Base-by-base conservation (phyloP, 108 stramenopile species). In the Bacterosira constricta region DNA sequence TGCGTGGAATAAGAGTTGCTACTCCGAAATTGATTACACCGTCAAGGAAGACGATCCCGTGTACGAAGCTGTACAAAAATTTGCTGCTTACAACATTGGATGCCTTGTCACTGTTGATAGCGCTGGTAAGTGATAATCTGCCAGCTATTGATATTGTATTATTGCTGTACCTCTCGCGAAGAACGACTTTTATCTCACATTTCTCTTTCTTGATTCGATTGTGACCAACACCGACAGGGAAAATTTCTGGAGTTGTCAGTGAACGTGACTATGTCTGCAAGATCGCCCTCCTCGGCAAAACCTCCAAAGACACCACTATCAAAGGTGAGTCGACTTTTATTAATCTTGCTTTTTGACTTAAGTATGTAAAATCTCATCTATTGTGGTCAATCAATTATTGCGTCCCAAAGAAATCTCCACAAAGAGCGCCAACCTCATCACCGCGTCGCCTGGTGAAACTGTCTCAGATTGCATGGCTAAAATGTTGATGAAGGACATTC, bases 61-160 rank as follows among this genome's bases (percentile, higher is more conserved):
- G n/a, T 92, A 89, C 70, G 95, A 96, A 39, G 95, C 92, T 25
- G 91, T 96, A 15, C 96, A 96, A 70, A 86, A 90, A 63, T 94
- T 97, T 77, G 92, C 94, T 26, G 96, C 94, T 23, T 91, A 82
- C 83, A 94, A 86, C 77, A 83, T 86, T 35, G 89, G 87, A 23
- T 84, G 82, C 17, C 75, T 90, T 39, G 87, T 85, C 13, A 85
- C 87, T 17, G 79, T 66, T 35, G 79, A 86, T 61, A 31, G 32
- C 29, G 81, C 71, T 20, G 80, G 79, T 77, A 42, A 66, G 76
- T 60, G 18, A 13, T 4, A 15, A 9, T 31, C n/a, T 2, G 29
- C 53, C 53, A 55, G n/a, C 26, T 9, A 53, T 4, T 3, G 21
- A 23, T 23, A 44, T 4, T 6, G 2, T 44, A 17, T 2, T n/a